Conservation (phyloP, 352 stramenopile genomes). For the Aphanomyces cochlioides region DNA sequence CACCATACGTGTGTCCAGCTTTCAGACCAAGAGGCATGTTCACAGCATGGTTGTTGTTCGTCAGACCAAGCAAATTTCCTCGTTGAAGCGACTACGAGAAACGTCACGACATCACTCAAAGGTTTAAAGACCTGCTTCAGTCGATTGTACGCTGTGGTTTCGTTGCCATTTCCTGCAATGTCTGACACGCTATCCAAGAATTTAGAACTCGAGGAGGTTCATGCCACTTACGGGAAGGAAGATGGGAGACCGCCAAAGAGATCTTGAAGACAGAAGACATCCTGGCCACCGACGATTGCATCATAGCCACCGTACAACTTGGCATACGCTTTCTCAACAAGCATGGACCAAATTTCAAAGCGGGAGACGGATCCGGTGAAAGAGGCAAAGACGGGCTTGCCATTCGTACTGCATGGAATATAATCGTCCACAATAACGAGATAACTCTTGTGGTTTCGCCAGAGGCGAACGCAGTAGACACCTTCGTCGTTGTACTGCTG, state of each 20-base stretch:
- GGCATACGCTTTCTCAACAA: conserved; percentile 94
- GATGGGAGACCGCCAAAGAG: conserved; percentile 65
- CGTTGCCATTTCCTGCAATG: background rate
- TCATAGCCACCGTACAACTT: conserved; percentile 91
- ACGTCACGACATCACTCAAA: too few species aligned
- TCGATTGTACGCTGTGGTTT: background rate
- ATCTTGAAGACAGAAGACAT: conserved; percentile 70
- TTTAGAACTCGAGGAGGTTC: background rate
- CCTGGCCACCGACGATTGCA: conserved; percentile 82
- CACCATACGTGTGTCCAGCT: conserved; percentile 66
- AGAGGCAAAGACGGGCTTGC: conserved; percentile 78
- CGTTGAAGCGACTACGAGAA: conserved; percentile 40
- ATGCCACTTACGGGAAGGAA: conserved; percentile 7
- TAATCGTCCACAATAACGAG: conserved; percentile 82
- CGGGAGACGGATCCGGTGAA: conserved; percentile 77
- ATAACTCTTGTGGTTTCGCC: conserved; percentile 75
- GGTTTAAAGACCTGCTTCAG: background rate
- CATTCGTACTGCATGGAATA: conserved; percentile 77
- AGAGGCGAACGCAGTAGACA: conserved; percentile 84
- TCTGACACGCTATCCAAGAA: background rate
- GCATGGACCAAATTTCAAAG: conserved; percentile 90
- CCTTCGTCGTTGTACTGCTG: conserved; percentile 86
- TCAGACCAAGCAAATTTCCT: conserved; percentile 67
- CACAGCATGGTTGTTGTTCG: conserved; percentile 61
- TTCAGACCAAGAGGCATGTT: conserved; percentile 60